Evolutionary conservation across 192 early-diverging fungal species (phyloP).

Genomic region (Gamsiella multidivaricata): DNA sequence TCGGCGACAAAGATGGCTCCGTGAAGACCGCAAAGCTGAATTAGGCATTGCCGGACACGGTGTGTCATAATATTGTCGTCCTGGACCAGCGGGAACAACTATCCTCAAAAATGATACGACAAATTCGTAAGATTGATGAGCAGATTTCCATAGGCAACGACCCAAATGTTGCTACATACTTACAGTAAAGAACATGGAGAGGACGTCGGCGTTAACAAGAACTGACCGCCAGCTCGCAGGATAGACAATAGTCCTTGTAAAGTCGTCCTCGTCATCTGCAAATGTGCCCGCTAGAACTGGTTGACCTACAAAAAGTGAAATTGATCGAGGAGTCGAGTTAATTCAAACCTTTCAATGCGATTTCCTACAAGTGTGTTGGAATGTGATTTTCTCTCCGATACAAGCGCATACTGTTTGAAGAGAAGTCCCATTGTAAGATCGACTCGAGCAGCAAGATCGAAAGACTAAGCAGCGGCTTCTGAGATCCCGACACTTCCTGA

Average conservation of each 20-base stretch:
- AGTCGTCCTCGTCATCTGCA: conserved; percentile 45
- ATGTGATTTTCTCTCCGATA: no score
- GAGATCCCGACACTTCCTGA: conserved; percentile 47
- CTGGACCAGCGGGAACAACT: conserved; percentile 61
- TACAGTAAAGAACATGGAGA: conserved; percentile 75
- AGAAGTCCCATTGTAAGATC: conserved; percentile 52
- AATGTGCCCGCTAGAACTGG: conserved; percentile 55
- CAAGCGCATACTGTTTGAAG: conserved; percentile 44
- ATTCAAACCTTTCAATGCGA: no score
- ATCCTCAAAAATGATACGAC: neutral
- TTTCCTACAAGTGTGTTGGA: no score
- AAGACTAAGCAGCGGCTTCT: conserved; percentile 32
- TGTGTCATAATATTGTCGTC: conserved; percentile 61
- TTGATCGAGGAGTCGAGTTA: neutral
- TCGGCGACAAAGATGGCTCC: conserved; percentile 63
- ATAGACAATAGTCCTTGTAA: conserved; percentile 40
- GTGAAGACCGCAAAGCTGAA: conserved; percentile 71
- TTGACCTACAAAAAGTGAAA: conserved; percentile 25
- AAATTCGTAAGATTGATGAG: neutral
- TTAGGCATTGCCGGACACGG: conserved; percentile 67
- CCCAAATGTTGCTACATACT: no score
- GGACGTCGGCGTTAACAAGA: conserved; percentile 65
- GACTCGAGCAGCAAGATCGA: conserved; percentile 47
- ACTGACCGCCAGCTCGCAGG: conserved; percentile 65
- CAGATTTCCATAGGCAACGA: no score